These are phyloP conservation scores for Termitomyces sp. DNA, from an alignment of 768 basidiomycete species.

Conservation along the genomic window DNA sequence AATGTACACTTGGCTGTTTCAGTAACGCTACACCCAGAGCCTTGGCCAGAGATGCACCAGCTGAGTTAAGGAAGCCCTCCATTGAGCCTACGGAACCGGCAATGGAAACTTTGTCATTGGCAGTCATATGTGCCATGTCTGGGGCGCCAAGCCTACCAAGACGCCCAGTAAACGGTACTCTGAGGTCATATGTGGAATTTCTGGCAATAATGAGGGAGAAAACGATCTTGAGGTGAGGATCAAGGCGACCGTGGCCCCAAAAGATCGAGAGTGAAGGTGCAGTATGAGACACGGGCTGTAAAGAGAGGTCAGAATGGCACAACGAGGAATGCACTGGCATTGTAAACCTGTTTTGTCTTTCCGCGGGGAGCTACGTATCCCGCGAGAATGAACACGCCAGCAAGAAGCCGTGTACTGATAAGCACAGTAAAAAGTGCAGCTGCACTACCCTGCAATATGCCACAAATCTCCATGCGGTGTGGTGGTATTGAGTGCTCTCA, in stretches of 20 bases:
- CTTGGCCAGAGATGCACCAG: not conserved
- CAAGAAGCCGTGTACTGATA: slow-evolving; percentile 46
- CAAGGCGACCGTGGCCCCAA: slow-evolving; percentile 69
- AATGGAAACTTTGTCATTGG: not conserved
- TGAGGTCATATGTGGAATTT: slow-evolving; percentile 44
- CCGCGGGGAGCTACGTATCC: slow-evolving; percentile 58
- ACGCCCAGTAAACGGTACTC: slow-evolving; percentile 28
- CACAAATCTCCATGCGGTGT: slow-evolving; percentile 63
- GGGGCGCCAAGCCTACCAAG: not conserved
- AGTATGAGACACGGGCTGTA: not conserved
- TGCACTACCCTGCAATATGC: slow-evolving; percentile 70
- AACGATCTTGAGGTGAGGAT: slow-evolving; percentile 52
- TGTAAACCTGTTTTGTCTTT: slow-evolving; percentile 46
- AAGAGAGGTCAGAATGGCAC: not conserved
- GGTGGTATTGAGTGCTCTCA: slow-evolving; percentile 49
- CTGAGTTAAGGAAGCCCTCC: not conserved
- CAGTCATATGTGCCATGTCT: not conserved
- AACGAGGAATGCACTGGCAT: not conserved
- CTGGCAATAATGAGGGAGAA: slow-evolving; percentile 45
- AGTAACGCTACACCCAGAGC: not conserved
- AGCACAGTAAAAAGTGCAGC: slow-evolving; percentile 56
- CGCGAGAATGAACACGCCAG: slow-evolving; percentile 56
- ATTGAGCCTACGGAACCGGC: slow-evolving; percentile 7
- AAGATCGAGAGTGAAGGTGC: slow-evolving; percentile 48
- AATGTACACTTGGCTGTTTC: slow-evolving; percentile 17